Evolutionary conservation across 2,329 filamentous ascomycete species (phyloP), one percentile per base, ranked within the genome.

Genomic region (Cladosporium sp.): DNA sequence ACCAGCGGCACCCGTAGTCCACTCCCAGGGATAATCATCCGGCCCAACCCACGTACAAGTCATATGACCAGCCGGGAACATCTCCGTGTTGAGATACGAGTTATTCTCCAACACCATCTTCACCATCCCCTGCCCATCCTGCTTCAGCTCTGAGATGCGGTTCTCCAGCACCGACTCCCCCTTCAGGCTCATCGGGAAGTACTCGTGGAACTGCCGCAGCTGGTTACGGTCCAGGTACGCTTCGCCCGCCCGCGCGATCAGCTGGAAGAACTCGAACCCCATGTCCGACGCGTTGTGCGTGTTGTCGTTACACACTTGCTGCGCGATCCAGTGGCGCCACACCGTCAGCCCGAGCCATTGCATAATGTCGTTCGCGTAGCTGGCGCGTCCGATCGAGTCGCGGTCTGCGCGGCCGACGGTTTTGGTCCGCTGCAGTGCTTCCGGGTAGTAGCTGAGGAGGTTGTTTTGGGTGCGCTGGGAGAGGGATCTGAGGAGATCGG

Each of bases 261-360:
- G 53, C 4, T 63, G 62, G 56, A 77, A 78, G 17, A 79, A 70
- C 7, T 62, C 63, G 43, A 67, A 73, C 1, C 77, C 77, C 42
- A 74, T 71, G 54, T 80, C 77, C 1, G 54, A 47, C 1, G 64
- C 66, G 34, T 61, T 59, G 32, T 66, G 64, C 9, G 70, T 74
- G 34, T 63, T 64, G 19, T 69, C 67, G 7, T 66, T 64, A 32
- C 68, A 61, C 30, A 77, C 63, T 12, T 64, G 59, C 47, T 75
- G 68, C 1, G 64, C 65, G 27, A 76, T 58, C 70, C 72, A 78
- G 58, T 79, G 72, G 1, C 72, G 70, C 59, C 76, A 73, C 44
- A 75, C 69, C 7, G 57, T 60, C 7, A 78, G 63, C 3, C 70
- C 71, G 63, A 78, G 74, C 77, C 76, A 79, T 55, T 73, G 66